Percentiles rank a stretch among this genome's conserved stretches.
phyloP scores from a whole-genome alignment of 768 basidiomycete genomes.

The Astraeus odoratus region DNA sequence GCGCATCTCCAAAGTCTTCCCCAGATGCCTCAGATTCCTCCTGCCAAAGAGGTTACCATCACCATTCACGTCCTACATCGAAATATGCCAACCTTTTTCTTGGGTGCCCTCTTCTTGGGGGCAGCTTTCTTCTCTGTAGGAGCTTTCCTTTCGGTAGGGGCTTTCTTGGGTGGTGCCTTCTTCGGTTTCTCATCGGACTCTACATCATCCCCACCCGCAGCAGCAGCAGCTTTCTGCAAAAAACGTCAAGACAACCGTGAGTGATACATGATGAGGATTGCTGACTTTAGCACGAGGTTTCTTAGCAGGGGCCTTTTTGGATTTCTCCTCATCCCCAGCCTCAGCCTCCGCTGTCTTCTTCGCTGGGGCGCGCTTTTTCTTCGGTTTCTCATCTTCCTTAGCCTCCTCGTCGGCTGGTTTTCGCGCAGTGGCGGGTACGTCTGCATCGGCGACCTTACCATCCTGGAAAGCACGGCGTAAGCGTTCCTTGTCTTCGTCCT shows the following conservation, averaged over 20 bases:
- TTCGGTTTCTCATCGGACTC: conserved; percentile 43
- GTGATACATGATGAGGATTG: conserved; percentile 4
- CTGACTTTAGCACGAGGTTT: conserved; percentile 33
- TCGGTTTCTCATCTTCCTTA: conserved; percentile 48
- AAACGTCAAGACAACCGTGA: conserved; percentile 10
- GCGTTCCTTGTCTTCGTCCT: conserved; percentile 61
- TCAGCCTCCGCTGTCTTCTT: conserved; percentile 30
- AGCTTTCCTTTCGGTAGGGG: conserved; percentile 40
- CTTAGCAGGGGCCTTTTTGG: conserved; percentile 28
- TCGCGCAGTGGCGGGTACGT: conserved; percentile 68
- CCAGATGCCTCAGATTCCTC: conserved; percentile 35
- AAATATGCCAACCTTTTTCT: conserved; percentile 28
- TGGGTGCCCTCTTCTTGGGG: conserved; percentile 31
- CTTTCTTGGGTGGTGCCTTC: conserved; percentile 39
- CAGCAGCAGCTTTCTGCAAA: conserved; percentile 22
- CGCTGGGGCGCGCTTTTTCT: conserved; percentile 37
- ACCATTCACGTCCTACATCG: neutral
- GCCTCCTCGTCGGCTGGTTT: conserved; percentile 47
- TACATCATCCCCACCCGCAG: conserved; percentile 24
- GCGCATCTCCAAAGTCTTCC: conserved; percentile 41
- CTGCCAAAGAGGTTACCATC: conserved; percentile 7
- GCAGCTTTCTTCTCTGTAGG: conserved; percentile 37
- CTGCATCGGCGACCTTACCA: conserved; percentile 76
- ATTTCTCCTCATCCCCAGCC: conserved; percentile 24
- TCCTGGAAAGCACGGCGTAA: conserved; percentile 67